A percentile compares a stretch with the other conserved stretches of the same genome.
Conservation (phyloP, 306 rosid species). For the Fragaria iinumae region DNA sequence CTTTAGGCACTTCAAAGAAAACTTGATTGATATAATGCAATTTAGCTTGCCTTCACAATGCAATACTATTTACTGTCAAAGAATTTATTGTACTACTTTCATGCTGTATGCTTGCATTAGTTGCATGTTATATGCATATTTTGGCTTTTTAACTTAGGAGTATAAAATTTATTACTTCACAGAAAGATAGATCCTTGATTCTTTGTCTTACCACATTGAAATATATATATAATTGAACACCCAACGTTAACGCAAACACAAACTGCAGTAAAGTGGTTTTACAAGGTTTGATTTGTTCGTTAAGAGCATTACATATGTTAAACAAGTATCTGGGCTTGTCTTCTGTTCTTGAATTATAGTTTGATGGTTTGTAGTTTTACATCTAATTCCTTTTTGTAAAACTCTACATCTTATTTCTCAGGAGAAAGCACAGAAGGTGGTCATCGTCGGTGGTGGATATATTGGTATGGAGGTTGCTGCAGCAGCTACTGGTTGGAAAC, state of each 20-base stretch:
- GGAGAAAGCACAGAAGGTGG: conserved; percentile 77
- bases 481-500: conserved; percentile 89
- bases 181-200: neutral
- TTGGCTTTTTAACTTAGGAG: neutral
- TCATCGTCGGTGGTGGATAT: conserved; percentile 93
- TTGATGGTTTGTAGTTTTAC: neutral
- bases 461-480: conserved; percentile 99
- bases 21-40: neutral
- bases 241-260: neutral
- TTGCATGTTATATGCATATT: neutral
- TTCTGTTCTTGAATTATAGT: neutral
- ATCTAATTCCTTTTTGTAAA: conserved; percentile 3
- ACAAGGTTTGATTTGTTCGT: neutral
- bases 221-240: neutral
- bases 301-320: neutral
- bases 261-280: neutral
- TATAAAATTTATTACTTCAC: neutral
- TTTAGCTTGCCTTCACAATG: neutral
- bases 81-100: neutral
- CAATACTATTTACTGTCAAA: neutral
- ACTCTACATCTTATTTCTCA: conserved; percentile 27
- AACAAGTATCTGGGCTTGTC: neutral
- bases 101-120: neutral
- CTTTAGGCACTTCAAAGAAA: neutral
- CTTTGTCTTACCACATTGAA: neutral